Base-by-base conservation (phyloP, 768 basidiomycete genomes). In the Rhizopogon rudus region DNA sequence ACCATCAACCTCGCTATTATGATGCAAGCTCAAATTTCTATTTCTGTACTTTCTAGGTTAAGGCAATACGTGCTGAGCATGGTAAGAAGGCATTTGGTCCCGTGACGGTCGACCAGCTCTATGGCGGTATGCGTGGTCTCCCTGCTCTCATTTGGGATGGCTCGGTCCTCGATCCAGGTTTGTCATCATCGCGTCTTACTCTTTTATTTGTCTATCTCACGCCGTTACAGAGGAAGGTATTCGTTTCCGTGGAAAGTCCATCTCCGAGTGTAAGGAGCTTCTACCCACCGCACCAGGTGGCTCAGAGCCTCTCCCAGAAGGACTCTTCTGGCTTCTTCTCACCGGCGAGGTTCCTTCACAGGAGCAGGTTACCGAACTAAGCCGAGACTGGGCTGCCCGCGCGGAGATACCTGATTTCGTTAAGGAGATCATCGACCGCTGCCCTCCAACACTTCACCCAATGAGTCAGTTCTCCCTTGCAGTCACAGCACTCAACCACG, bases 401-500 rank as follows among this genome's bases (percentile, higher is more conserved):
- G 86, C 93, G 40, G 81, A 86, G 44, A 84, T 98, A 59, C 94
- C 95, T 44, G 87, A 89, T 57, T 95, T 96, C 63, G 89, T 98
- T n/a, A 94, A 98, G 73, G 94, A 97, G 66, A 82, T 97, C 63
- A 82, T 98, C 51, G 96, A 98, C 77, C 75, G 93, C 71, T 93
- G 91, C 74, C 91, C 91, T 17, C 86, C 89, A 50, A 95, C 93
- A 14, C 82, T 98, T 44, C 96, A 98, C 72, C 96, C 96, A 60
- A 98, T 98, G 96, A 93, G 90, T 73, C 96, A 98, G 75, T 97
- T 98, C 77, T 89, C 88, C 69, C 77, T 97, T 67, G 95, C 95
- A 56, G 92, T 96, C 63, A 98, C 95, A 61, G 94, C 96, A 31
- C 78, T 93, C 33, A 93, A 92, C 79, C 95, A 98, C 72, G 87